Base-by-base conservation (phyloP, 2,329 filamentous ascomycete genomes). In the Cladophialophora exuberans region DNA sequence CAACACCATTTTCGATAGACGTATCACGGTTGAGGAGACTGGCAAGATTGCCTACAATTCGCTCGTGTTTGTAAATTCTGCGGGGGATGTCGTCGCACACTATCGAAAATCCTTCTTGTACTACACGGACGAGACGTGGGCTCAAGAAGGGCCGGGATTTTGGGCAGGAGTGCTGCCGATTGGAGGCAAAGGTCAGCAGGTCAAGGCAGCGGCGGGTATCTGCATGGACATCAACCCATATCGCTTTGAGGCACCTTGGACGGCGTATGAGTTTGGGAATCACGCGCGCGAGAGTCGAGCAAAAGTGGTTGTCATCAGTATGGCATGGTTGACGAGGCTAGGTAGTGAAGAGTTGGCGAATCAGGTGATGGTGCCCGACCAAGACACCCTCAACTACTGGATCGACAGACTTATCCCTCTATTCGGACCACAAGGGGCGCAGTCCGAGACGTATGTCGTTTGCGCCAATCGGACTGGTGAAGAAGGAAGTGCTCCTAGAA, bases 41-140 rank as follows among this genome's bases (percentile, higher is more conserved):
- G 47, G 55, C 25, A 54, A 58, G 22, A 47, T 65, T 28, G 62
- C 62, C 17, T 86, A 84, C 71, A 87, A 87, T 65, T 78, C 80
- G 6, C 77, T 80, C 3, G 76, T 86, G 15, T 80, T 83, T 20
- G 76, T 86, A 22, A 74, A 76, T n/a, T 77, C 81, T 3, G 61
- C 66, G 0, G 84, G 83, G 3, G 64, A 74, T n/a, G 70, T 84
- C 2, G 62, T 86, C 10, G 71, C 74, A 39, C 83, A 85, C 64
- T 85, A 86, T 69, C 80, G 83, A 59, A 87, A 87, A 67, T 76
- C 76, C 9, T 85, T 85, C 62, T 77, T 87, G 56, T 87, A 85
- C 72, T 85, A 84, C 69, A 86, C 83, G 6, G 84, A 87, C 63
- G 83, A 85, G 64, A 82, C 79, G 1, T 87, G 84, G 84, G 82